Evolutionary conservation across 2,329 filamentous ascomycete genomes (phyloP).

Genomic region (Raffaelea deltoideospora): DNA sequence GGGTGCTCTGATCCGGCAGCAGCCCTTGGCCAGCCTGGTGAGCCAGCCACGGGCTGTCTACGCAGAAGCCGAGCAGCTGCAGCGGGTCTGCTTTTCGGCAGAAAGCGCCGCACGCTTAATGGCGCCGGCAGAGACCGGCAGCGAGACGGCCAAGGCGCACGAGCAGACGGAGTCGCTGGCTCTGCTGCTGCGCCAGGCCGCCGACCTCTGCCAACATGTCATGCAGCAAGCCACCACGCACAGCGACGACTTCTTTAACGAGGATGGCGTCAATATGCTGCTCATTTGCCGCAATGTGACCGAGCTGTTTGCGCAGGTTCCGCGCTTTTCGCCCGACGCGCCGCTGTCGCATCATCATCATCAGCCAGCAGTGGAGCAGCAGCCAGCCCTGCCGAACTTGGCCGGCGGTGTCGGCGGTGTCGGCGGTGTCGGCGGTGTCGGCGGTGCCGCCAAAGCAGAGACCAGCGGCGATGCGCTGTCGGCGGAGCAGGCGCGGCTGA

Average conservation of each 20-base stretch:
- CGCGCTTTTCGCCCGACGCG: background rate
- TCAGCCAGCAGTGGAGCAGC: background rate
- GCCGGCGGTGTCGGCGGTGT: background rate
- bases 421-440: background rate
- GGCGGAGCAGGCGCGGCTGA: background rate
- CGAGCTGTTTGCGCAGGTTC: slow-evolving; percentile 10
- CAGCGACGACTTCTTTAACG: slow-evolving; percentile 10
- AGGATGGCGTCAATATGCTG: slow-evolving; percentile 16
- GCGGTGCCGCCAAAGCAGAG: slow-evolving; percentile 7
- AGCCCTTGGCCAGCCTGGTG: slow-evolving; percentile 16
- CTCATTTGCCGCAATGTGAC: slow-evolving; percentile 17
- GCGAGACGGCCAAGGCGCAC: background rate
- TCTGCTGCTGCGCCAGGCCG: slow-evolving; percentile 12
- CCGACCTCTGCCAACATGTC: slow-evolving; percentile 17
- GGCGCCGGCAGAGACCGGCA: background rate
- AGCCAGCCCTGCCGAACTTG: too few species aligned
- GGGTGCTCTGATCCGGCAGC: slow-evolving; percentile 16
- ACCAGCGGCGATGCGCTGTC: background rate
- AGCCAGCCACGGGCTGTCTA: slow-evolving; percentile 19
- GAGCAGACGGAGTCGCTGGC: background rate
- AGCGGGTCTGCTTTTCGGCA: slow-evolving; percentile 18
- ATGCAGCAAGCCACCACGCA: slow-evolving; percentile 11
- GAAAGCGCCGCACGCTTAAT: too few species aligned
- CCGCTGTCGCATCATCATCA: too few species aligned
- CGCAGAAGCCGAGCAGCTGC: slow-evolving; percentile 18